Evolutionary conservation across 1,284 basidiomycete species (phyloP), one percentile per base, ranked within the genome.

Genomic region (Ganoderma lingzhi): DNA sequence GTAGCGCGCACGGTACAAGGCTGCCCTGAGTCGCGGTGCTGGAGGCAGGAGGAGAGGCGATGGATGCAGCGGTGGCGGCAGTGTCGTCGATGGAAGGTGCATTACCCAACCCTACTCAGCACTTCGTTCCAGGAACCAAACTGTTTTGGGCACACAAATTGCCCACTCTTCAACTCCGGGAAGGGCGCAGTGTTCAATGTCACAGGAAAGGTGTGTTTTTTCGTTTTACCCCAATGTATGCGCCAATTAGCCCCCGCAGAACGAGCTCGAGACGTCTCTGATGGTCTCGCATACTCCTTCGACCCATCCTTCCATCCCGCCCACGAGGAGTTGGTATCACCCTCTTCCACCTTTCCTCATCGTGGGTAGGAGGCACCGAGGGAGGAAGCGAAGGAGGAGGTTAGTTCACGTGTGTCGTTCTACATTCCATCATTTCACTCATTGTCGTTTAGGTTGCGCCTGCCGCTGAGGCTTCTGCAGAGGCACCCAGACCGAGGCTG

Each of bases 181-280:
- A 93, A 91, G 75, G 93, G 93, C 12, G 90, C 93, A 12, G 93
- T 95, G 4, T 95, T 94, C 82, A 95, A 94, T 74, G 81, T 86
- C 8, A 91, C 82, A 10, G 93, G 93, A 37, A 93, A 93, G 84
- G 92, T 92, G 68, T 17, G 63, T 19, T 9, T 2, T 6, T 1
- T 37, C 4, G 17, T 17, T 30, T 6, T 56, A 3, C 4, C 30
- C 14, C 6, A 0, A 56, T 32, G 6, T 32, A 35, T 35, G 30
- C 53, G 15, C 9, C 10, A 23, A 19, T 35, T 5, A 19, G 17
- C 17, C 12, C 41, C 14, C 42, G 58, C 73, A 93, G 91, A 93
- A 91, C 73, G 94, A 95, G 78, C 85, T 95, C 15, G 94, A 95
- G 78, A 83, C 90, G 1, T 94, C 93, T 3, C 76, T 95, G 68